Conservation (phyloP, 73 alveolate genomes). For the Uronychia setigera region DNA sequence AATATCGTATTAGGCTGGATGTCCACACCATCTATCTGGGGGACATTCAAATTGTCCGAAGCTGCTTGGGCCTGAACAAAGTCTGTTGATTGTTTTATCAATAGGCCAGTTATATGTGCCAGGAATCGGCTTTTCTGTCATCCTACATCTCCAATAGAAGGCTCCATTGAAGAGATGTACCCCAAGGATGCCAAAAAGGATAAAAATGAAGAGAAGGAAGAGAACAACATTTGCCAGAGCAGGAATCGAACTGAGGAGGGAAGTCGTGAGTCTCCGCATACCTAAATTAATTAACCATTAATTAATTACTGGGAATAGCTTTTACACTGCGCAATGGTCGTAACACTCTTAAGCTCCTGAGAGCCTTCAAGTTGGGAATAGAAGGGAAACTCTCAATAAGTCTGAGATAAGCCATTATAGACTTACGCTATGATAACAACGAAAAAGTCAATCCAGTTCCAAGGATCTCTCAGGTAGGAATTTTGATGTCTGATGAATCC, state of each 20-base stretch:
- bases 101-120: not conserved
- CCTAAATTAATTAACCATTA: conserved; percentile 7
- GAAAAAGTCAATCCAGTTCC: conserved; percentile 18
- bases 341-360: conserved; percentile 33
- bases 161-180: conserved; percentile 56
- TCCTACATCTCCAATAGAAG: conserved; percentile 59
- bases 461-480: conserved; percentile 11
- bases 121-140: conserved; percentile 11
- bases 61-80: not conserved
- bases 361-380: conserved; percentile 23
- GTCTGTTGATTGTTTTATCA: not conserved
- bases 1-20: not conserved
- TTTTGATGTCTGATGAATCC: not conserved
- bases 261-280: conserved; percentile 19
- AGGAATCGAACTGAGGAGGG: conserved; percentile 40
- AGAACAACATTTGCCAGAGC: conserved; percentile 44
- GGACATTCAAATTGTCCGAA: not conserved
- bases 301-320: conserved; percentile 45
- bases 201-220: conserved; percentile 29
- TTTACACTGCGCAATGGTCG: conserved; percentile 48
- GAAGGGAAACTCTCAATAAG: conserved; percentile 20
- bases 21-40: not conserved
- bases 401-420: not conserved
- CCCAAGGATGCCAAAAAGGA: conserved; percentile 38
- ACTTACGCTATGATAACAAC: conserved; percentile 10